These are phyloP conservation scores for Tylopilus cervinicoccineus DNA, from an alignment of 768 basidiomycete species.

Conservation along the genomic window DNA sequence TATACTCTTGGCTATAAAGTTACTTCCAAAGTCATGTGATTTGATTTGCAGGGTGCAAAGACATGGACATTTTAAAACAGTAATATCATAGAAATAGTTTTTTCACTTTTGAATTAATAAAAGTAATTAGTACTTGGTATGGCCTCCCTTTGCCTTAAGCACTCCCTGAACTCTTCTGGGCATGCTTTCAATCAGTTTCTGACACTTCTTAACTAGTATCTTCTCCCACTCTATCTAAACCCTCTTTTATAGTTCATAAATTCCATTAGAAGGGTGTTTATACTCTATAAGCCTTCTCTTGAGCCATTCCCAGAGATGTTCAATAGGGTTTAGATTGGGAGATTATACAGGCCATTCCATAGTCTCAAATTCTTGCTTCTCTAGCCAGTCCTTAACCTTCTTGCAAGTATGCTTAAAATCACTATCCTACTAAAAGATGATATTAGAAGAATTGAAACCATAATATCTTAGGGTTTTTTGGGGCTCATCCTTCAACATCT, in stretches of 20 bases:
- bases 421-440: neutral
- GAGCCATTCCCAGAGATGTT: no score
- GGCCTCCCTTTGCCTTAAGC: no score
- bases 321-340: neutral
- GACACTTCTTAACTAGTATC: conserved; percentile 1
- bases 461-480: neutral
- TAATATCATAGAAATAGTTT: neutral
- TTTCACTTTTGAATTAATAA: neutral
- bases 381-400: neutral
- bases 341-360: neutral
- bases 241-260: neutral
- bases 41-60: no score
- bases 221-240: neutral
- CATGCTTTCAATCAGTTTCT: no score
- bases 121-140: no score
- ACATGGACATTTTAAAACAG: neutral
- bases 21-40: no score
- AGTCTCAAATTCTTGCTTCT: neutral
- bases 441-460: neutral
- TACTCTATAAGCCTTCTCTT: neutral
- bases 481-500: conserved; percentile 1
- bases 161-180: no score
- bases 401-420: neutral
- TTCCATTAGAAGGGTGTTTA: no score
- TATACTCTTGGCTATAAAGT: no score